Evolutionary conservation across 208 protist genomes (phyloP).

Genomic region (Blechomonas ayalai): DNA sequence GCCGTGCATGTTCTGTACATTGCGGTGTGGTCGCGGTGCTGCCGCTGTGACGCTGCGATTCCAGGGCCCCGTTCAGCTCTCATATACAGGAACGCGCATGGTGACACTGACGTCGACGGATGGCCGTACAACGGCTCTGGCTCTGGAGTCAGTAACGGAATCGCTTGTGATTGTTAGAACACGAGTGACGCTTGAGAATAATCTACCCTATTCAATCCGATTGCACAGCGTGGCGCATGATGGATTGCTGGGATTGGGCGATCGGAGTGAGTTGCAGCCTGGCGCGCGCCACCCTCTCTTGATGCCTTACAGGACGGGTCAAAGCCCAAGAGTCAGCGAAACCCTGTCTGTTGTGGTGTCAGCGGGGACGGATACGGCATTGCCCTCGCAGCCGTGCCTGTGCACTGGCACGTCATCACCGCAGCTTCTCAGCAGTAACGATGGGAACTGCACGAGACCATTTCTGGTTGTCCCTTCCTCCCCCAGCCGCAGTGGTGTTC

Average conservation of each 20-base stretch:
- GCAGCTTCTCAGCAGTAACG: constrained; percentile 17
- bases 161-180: background rate
- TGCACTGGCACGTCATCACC: constrained; percentile 15
- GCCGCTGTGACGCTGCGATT: background rate
- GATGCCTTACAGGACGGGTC: background rate
- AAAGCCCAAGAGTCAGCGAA: too few relatives aligned
- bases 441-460: constrained; percentile 7
- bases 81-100: background rate
- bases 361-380: constrained; percentile 5
- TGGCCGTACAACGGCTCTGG: background rate
- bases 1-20: constrained; percentile 5
- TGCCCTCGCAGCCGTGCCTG: constrained; percentile 13
- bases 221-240: background rate
- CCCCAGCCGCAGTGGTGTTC: background rate
- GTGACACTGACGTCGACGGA: background rate
- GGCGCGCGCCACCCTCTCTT: background rate
- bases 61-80: background rate
- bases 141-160: background rate
- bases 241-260: background rate
- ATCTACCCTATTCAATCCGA: background rate
- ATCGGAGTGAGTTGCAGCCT: background rate
- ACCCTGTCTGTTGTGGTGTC: background rate
- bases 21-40: too few relatives aligned
- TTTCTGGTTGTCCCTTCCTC: constrained; percentile 9
- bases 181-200: background rate